phyloP scores from a whole-genome alignment of 1,139 yeast genomes.

The Tardiomyces blankii region DNA sequence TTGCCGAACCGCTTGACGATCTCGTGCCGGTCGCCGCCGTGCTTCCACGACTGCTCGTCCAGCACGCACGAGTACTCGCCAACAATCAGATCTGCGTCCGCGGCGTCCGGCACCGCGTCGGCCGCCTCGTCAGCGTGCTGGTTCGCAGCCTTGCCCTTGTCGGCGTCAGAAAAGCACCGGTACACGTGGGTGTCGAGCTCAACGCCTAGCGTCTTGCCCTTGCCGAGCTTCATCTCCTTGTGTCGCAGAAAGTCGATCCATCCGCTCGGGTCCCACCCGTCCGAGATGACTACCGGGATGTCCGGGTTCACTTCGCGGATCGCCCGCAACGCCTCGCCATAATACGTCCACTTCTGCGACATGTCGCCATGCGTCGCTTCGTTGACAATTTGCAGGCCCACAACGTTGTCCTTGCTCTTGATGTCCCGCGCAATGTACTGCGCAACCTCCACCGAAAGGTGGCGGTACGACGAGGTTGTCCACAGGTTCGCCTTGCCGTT shows the following conservation, averaged over 20 bases:
- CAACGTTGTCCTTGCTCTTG: slow-evolving; percentile 47
- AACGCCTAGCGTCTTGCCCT: slow-evolving; percentile 37
- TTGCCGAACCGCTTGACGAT: slow-evolving; percentile 37
- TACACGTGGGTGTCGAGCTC: slow-evolving; percentile 80
- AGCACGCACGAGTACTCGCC: slow-evolving; percentile 91
- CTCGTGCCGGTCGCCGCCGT: slow-evolving; percentile 32
- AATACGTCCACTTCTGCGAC: slow-evolving; percentile 45
- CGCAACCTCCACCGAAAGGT: slow-evolving; percentile 40
- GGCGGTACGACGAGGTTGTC: slow-evolving; percentile 35
- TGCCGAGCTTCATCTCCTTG: slow-evolving; percentile 16
- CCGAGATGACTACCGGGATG: slow-evolving; percentile 73
- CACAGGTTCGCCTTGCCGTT: slow-evolving; percentile 54
- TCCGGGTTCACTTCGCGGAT: slow-evolving; percentile 45
- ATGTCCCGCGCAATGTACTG: slow-evolving; percentile 56
- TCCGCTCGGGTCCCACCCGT: slow-evolving; percentile 86
- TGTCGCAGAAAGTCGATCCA: slow-evolving; percentile 63
- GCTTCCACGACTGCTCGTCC: slow-evolving; percentile 64
- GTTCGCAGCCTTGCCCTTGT: slow-evolving; percentile 52
- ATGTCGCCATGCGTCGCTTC: slow-evolving; percentile 53
- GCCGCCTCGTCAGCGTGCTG: slow-evolving; percentile 46
- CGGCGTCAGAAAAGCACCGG: slow-evolving; percentile 72
- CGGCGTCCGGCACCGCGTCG: slow-evolving; percentile 30
- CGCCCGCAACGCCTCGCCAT: slow-evolving; percentile 51
- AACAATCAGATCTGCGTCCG: slow-evolving; percentile 59
- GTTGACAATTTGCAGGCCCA: slow-evolving; percentile 77